phyloP scores from a whole-genome alignment of 169 alveolate genomes.

The Plasmodium gaboni region DNA sequence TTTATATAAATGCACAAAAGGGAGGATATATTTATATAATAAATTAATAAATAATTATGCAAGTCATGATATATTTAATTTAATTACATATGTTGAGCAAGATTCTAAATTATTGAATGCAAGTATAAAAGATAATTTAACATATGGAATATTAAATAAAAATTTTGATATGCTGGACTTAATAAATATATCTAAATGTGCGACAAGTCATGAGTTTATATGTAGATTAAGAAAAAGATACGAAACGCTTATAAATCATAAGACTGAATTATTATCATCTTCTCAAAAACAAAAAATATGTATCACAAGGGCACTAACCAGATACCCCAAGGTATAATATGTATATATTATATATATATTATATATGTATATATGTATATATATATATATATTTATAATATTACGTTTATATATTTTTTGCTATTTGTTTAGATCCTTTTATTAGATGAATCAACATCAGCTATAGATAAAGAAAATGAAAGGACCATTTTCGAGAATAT shows the following conservation, averaged over 20 bases:
- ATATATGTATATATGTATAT: background rate
- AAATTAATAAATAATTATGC: conserved; percentile 26
- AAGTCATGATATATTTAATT: conserved; percentile 22
- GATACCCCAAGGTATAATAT: conserved; percentile 73
- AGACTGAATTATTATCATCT: conserved; percentile 79
- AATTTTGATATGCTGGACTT: conserved; percentile 58
- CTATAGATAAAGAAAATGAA: conserved; percentile 83
- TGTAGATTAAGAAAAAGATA: conserved; percentile 59
- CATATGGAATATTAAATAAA: conserved; percentile 21
- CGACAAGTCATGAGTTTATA: conserved; percentile 58
- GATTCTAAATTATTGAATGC: conserved; percentile 42
- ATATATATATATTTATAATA: background rate
- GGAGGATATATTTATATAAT: conserved; percentile 43
- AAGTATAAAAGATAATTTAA: conserved; percentile 44
- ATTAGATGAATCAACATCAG: conserved; percentile 94
- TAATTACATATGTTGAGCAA: conserved; percentile 45
- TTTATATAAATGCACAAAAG: conserved; percentile 45
- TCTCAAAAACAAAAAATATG: conserved; percentile 90
- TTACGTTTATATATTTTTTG: background rate
- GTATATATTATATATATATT: background rate
- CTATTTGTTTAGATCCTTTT: conserved; percentile 78
- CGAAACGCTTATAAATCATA: conserved; percentile 25
- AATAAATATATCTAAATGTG: conserved; percentile 41
- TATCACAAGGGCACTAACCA: conserved; percentile 83
- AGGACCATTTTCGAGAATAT: conserved; percentile 76